Percentiles rank a stretch among this genome's conserved stretches.
Conservation (phyloP, 768 basidiomycete genomes). For the Candolleomyces aberdarensis region DNA sequence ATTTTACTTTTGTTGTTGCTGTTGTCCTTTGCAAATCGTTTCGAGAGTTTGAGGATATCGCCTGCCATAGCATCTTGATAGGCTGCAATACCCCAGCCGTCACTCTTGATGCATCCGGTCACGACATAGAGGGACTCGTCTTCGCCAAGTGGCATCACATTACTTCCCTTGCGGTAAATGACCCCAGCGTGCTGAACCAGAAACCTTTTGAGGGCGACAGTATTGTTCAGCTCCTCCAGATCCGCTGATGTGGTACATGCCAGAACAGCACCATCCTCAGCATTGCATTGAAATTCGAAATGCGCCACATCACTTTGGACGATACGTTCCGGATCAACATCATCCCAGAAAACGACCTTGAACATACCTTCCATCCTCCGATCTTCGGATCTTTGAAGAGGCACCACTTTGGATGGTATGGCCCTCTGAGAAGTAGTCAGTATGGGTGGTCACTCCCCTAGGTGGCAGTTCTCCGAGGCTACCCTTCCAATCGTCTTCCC, state of each 20-base stretch:
- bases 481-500: neutral
- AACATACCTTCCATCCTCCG: neutral
- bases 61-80: neutral
- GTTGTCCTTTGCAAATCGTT: neutral
- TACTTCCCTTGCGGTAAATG: neutral
- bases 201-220: neutral
- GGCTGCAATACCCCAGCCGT: neutral
- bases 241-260: neutral
- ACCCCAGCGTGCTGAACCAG: neutral
- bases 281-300: neutral
- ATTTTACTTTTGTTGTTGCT: neutral
- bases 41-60: neutral
- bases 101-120: neutral
- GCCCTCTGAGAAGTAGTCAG: neutral
- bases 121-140: neutral
- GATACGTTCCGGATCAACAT: neutral
- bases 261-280: neutral
- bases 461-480: neutral
- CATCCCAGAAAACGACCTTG: neutral
- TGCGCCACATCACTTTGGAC: neutral
- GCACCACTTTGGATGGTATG: neutral
- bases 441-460: neutral
- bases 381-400: neutral
- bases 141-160: neutral
- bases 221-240: neutral